Evolutionary conservation across 371 early-diverging fungal species (phyloP).

Genomic region (Zychaea mexicana): DNA sequence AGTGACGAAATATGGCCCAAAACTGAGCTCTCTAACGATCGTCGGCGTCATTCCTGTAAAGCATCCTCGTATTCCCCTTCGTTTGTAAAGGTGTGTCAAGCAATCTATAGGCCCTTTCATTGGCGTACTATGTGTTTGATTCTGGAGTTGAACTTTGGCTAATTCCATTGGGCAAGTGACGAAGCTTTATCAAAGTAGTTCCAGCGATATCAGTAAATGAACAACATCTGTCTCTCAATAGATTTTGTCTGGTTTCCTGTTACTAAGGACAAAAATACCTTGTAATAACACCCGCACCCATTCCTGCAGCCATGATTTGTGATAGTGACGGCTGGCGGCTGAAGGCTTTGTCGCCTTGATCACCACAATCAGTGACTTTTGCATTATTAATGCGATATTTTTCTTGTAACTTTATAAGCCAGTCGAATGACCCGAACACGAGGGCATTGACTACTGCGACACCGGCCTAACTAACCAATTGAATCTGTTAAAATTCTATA

Average conservation of each 20-base stretch:
- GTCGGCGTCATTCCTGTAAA: constrained; percentile 70
- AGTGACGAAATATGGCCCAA: constrained; percentile 77
- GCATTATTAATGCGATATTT: constrained; percentile 15
- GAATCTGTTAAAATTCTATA: background rate
- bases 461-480: constrained; percentile 45
- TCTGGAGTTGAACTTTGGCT: constrained; percentile 68
- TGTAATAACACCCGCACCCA: constrained; percentile 65
- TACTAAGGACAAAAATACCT: constrained; percentile 36
- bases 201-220: background rate
- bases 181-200: constrained; percentile 30
- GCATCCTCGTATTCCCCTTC: constrained; percentile 65
- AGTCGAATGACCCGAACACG: constrained; percentile 69
- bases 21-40: constrained; percentile 70
- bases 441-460: constrained; percentile 69
- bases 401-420: constrained; percentile 54
- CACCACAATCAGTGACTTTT: background rate
- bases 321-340: constrained; percentile 30
- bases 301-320: constrained; percentile 65
- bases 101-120: constrained; percentile 66
- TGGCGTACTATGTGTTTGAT: constrained; percentile 34
- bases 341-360: background rate
- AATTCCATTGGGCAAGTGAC: constrained; percentile 69
- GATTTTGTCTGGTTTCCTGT: too few relatives aligned
- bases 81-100: constrained; percentile 51
- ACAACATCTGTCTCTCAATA: background rate